Conservation (phyloP, 2,329 filamentous ascomycete genomes). For the Clonostachys rhizophaga region DNA sequence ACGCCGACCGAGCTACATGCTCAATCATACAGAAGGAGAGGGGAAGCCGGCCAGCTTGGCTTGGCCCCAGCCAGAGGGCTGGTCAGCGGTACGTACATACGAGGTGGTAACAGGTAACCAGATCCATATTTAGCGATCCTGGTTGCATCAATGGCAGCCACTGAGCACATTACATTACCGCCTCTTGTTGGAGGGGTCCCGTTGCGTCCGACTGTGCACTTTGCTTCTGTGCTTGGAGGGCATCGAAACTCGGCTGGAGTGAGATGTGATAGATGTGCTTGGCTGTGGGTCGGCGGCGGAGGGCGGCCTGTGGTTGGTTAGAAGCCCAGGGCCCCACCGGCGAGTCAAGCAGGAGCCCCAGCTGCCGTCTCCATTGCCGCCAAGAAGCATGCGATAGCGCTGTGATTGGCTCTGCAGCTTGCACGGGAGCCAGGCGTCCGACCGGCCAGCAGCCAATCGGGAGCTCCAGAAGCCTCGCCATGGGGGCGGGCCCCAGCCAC, state of each 20-base stretch:
- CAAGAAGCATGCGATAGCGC: background rate
- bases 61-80: too few relatives aligned
- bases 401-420: background rate
- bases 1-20: too few relatives aligned
- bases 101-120: background rate
- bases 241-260: background rate
- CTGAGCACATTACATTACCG: too few relatives aligned
- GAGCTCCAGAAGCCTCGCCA: background rate
- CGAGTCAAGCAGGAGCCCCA: background rate
- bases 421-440: background rate
- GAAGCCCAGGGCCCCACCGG: background rate
- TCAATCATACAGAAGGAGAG: too few relatives aligned
- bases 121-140: background rate
- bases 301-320: too few relatives aligned
- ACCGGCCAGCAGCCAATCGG: background rate
- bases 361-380: constrained; percentile 1
- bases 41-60: too few relatives aligned
- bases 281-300: too few relatives aligned
- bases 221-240: background rate
- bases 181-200: too few relatives aligned
- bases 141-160: background rate
- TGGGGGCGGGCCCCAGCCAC: constrained; percentile 1
- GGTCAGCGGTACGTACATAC: background rate
- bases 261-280: too few relatives aligned
- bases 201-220: too few relatives aligned